A percentile compares a stretch with the other conserved stretches of the same genome.
Conservation (phyloP, 2,329 filamentous ascomycete genomes). For the Aureobasidium leucospermi region DNA sequence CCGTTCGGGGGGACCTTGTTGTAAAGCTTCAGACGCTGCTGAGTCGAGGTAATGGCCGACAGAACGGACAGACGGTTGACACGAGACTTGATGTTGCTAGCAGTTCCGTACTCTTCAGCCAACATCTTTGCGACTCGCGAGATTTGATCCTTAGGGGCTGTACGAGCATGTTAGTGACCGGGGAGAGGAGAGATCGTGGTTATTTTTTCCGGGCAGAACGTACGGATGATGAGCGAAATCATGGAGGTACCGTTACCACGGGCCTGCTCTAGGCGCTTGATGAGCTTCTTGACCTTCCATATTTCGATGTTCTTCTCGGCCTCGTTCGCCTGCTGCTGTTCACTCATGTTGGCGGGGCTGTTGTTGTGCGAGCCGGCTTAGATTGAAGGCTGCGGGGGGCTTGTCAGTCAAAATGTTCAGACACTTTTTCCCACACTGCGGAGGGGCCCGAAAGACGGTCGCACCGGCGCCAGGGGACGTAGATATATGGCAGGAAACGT, state of each 20-base stretch:
- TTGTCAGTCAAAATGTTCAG: slow-evolving; percentile 8
- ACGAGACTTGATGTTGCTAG: slow-evolving; percentile 98
- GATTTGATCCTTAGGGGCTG: slow-evolving; percentile 95
- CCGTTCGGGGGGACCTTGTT: slow-evolving; percentile 98
- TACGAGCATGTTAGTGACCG: slow-evolving; percentile 20
- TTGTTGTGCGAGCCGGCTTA: slow-evolving; percentile 13
- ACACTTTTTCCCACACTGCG: slow-evolving; percentile 1
- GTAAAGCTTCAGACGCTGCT: slow-evolving; percentile 98
- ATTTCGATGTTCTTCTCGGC: slow-evolving; percentile 95
- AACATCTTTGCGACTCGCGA: slow-evolving; percentile 98
- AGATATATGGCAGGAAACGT: not conserved
- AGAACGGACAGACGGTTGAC: slow-evolving; percentile 97
- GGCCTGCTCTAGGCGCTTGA: slow-evolving; percentile 95
- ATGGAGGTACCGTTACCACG: slow-evolving; percentile 98
- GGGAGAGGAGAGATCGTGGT: slow-evolving; percentile 16
- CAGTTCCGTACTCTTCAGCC: slow-evolving; percentile 84
- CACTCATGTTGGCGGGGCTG: slow-evolving; percentile 63
- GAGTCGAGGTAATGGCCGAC: slow-evolving; percentile 96
- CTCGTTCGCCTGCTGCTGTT: slow-evolving; percentile 76
- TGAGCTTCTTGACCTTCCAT: slow-evolving; percentile 99
- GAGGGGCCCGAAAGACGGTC: not conserved
- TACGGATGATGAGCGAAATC: slow-evolving; percentile 99
- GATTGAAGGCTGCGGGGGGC: slow-evolving; percentile 2
- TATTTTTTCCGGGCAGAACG: slow-evolving; percentile 30
- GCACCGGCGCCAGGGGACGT: not conserved